These are phyloP conservation scores for Pseudogymnoascus sp. DNA, from an alignment of 2,329 filamentous ascomycete genomes.

Conservation along the genomic window DNA sequence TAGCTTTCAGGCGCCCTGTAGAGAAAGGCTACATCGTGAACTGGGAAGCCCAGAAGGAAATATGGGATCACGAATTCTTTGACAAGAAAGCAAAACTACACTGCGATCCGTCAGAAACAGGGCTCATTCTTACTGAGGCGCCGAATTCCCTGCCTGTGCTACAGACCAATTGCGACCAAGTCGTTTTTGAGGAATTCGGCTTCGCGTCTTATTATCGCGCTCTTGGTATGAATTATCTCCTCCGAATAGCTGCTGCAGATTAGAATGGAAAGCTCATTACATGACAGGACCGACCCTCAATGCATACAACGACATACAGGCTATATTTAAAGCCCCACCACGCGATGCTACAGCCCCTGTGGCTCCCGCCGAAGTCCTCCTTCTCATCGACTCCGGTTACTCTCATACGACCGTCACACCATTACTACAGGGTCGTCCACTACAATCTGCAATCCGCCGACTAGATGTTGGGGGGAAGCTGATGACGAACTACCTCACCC, in stretches of 20 bases:
- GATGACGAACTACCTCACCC: conserved; percentile 86
- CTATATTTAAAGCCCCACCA: conserved; percentile 57
- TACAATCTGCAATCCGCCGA: conserved; percentile 75
- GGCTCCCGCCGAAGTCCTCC: conserved; percentile 68
- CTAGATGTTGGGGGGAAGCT: conserved; percentile 90
- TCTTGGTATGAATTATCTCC: conserved; percentile 46
- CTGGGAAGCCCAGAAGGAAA: conserved; percentile 92
- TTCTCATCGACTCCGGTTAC: conserved; percentile 87
- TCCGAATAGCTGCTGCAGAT: not conserved
- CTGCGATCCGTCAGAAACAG: conserved; percentile 75
- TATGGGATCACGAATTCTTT: conserved; percentile 89
- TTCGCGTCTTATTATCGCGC: conserved; percentile 81
- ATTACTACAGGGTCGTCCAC: conserved; percentile 69
- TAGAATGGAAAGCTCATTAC: conserved; percentile 15
- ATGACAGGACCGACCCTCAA: conserved; percentile 63
- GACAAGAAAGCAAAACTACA: conserved; percentile 58
- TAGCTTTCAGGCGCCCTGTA: conserved; percentile 78
- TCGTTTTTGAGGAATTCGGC: conserved; percentile 95
- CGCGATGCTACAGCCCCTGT: conserved; percentile 38
- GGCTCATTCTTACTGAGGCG: conserved; percentile 77
- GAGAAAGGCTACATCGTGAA: conserved; percentile 94
- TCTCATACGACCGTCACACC: conserved; percentile 90
- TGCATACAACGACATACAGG: conserved; percentile 72
- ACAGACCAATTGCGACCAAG: conserved; percentile 88
- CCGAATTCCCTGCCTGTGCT: conserved; percentile 75